A percentile compares a stretch with the other conserved stretches of the same genome.
These are phyloP conservation scores for Geotrichum carabidarum DNA, from an alignment of 1,139 yeast genomes.

Conservation along the genomic window DNA sequence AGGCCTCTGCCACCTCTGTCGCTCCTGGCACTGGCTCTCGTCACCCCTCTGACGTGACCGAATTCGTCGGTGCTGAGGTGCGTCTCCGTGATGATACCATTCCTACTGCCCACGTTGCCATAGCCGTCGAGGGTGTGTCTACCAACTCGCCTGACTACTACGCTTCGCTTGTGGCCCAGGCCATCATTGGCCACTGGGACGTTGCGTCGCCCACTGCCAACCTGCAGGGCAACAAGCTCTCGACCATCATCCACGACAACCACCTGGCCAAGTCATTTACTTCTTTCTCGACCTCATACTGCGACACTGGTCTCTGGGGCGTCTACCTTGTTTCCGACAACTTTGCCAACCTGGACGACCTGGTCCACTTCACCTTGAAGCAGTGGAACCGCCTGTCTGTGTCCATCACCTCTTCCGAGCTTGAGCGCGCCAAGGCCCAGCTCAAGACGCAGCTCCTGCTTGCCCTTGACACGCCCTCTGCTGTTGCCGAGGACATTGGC, in stretches of 20 bases:
- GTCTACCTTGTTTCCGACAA: slow-evolving; percentile 83
- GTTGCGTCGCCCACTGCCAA: slow-evolving; percentile 85
- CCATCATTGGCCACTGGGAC: slow-evolving; percentile 96
- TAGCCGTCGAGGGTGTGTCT: slow-evolving; percentile 93
- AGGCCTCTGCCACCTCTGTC: slow-evolving; percentile 57
- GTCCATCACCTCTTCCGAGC: slow-evolving; percentile 82
- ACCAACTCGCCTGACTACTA: slow-evolving; percentile 97
- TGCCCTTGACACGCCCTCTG: slow-evolving; percentile 89
- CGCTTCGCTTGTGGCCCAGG: slow-evolving; percentile 92
- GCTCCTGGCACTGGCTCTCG: slow-evolving; percentile 68
- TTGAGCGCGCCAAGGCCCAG: slow-evolving; percentile 90
- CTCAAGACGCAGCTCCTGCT: slow-evolving; percentile 84
- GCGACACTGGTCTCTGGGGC: slow-evolving; percentile 98
- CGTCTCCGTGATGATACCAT: slow-evolving; percentile 75
- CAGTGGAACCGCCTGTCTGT: slow-evolving; percentile 86
- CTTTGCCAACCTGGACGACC: slow-evolving; percentile 57
- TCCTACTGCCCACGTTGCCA: slow-evolving; percentile 86
- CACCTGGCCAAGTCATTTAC: slow-evolving; percentile 86
- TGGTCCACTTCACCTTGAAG: slow-evolving; percentile 65
- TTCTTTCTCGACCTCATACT: slow-evolving; percentile 95
- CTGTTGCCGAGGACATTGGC: slow-evolving; percentile 96
- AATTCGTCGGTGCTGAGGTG: slow-evolving; percentile 80
- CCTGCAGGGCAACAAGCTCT: slow-evolving; percentile 80
- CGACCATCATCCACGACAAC: slow-evolving; percentile 68
- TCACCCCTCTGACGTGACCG: slow-evolving; percentile 60